phyloP scores from a whole-genome alignment of 495 filamentous ascomycete genomes.

The Penicillium lagena region DNA sequence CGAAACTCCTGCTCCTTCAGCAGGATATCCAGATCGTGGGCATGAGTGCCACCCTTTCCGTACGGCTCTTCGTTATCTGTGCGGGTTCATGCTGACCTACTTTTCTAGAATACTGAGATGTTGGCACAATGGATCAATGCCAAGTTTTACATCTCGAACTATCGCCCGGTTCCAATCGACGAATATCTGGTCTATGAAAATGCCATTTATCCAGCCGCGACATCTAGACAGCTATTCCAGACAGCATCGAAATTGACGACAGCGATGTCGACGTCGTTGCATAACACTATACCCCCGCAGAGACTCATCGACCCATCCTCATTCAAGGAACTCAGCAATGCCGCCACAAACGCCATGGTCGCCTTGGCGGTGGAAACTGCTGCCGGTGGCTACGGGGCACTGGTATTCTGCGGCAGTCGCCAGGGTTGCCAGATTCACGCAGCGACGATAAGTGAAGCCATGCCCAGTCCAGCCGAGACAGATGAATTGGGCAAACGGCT shows the following conservation, averaged over 20 bases:
- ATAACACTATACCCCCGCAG: conserved; percentile 34
- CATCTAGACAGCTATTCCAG: conserved; percentile 55
- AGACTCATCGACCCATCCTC: conserved; percentile 47
- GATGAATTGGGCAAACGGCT: conserved; percentile 50
- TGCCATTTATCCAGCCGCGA: conserved; percentile 58
- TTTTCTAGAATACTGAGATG: conserved; percentile 55
- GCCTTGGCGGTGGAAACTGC: conserved; percentile 63
- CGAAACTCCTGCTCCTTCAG: conserved; percentile 66
- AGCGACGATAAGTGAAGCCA: conserved; percentile 52
- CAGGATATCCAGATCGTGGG: conserved; percentile 69
- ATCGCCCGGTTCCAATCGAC: conserved; percentile 67
- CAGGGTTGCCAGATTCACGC: conserved; percentile 59
- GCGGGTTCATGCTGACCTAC: not conserved
- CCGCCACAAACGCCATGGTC: conserved; percentile 63
- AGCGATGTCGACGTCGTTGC: conserved; percentile 10
- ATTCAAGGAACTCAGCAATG: conserved; percentile 55
- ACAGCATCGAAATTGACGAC: conserved; percentile 49
- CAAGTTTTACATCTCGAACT: conserved; percentile 66
- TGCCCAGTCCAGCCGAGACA: conserved; percentile 43
- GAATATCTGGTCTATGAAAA: conserved; percentile 75
- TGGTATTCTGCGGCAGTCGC: conserved; percentile 75
- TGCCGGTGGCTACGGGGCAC: conserved; percentile 58
- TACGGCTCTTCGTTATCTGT: conserved; percentile 23
- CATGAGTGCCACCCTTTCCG: conserved; percentile 77
- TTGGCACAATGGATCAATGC: conserved; percentile 69